These are phyloP conservation scores for Leccinum obscurum DNA, from an alignment of 768 basidiomycete species.

Conservation along the genomic window DNA sequence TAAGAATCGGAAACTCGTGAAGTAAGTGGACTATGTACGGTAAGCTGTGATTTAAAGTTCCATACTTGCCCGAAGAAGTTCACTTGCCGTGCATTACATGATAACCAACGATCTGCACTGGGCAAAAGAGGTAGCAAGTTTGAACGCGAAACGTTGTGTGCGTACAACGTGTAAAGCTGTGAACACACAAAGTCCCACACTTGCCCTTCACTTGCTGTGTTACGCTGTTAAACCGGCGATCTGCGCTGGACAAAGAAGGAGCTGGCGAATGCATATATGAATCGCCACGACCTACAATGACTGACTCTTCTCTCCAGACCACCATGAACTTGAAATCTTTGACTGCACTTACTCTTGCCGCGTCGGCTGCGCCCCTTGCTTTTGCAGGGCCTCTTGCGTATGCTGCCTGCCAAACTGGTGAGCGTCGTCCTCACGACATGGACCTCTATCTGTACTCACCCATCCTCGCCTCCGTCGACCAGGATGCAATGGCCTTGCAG, in stretches of 20 bases:
- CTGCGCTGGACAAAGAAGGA: constrained; percentile 2
- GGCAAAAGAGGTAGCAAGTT: too few species aligned
- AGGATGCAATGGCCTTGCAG: constrained; percentile 29
- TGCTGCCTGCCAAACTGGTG: constrained; percentile 29
- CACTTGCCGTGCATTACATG: too few species aligned
- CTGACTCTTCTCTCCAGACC: neutral
- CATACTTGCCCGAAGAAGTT: too few species aligned
- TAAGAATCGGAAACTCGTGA: too few species aligned
- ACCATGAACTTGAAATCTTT: constrained; percentile 29
- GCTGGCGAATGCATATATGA: constrained; percentile 2
- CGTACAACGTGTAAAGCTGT: neutral
- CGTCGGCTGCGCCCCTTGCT: constrained; percentile 10
- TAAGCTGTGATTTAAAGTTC: too few species aligned
- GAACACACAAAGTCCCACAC: neutral
- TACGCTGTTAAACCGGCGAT: neutral
- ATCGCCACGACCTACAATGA: neutral
- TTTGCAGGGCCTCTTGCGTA: constrained; percentile 25
- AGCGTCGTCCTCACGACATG: neutral
- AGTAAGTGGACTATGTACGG: too few species aligned
- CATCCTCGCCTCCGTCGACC: neutral
- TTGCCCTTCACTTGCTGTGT: constrained; percentile 6
- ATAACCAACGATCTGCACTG: too few species aligned
- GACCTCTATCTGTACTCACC: neutral
- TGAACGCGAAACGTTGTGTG: neutral
- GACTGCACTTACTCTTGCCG: constrained; percentile 19